Percentiles rank a stretch among this genome's conserved stretches.
phyloP scores from a whole-genome alignment of 2,329 filamentous ascomycete species.

The Aspergillus oerlinghausenensis region DNA sequence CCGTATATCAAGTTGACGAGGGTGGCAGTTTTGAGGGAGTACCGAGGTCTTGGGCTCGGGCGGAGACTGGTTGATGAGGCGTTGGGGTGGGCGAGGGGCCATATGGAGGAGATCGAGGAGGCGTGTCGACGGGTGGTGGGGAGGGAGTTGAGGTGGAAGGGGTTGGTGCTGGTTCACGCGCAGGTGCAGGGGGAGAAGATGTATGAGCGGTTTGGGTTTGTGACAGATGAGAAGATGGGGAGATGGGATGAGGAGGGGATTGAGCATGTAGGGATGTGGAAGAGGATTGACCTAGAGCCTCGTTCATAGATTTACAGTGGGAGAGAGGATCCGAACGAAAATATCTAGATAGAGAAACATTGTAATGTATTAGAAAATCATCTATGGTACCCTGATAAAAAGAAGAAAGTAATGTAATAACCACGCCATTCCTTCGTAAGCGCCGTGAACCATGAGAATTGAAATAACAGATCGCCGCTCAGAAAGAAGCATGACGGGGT shows the following conservation, averaged over 20 bases:
- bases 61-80: constrained; percentile 63
- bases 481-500: constrained; percentile 29
- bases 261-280: constrained; percentile 80
- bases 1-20: constrained; percentile 80
- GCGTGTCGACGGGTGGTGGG: constrained; percentile 17
- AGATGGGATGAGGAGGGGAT: constrained; percentile 82
- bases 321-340: too few species aligned
- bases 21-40: constrained; percentile 64
- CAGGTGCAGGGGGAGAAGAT: constrained; percentile 61
- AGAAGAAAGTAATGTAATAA: neutral
- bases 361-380: neutral
- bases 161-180: constrained; percentile 74
- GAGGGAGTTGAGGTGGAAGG: constrained; percentile 57
- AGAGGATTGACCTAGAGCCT: constrained; percentile 27
- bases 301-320: neutral
- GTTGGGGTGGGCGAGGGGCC: constrained; percentile 60
- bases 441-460: constrained; percentile 7
- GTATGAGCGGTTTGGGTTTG: constrained; percentile 71
- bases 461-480: constrained; percentile 22
- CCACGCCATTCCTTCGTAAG: constrained; percentile 1
- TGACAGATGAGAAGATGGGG: constrained; percentile 67
- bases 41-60: constrained; percentile 62
- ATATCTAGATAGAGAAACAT: neutral
- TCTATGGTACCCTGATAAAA: neutral
- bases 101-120: constrained; percentile 49